phyloP scores from a whole-genome alignment of 306 rosid genomes.

The Malus orientalis region DNA sequence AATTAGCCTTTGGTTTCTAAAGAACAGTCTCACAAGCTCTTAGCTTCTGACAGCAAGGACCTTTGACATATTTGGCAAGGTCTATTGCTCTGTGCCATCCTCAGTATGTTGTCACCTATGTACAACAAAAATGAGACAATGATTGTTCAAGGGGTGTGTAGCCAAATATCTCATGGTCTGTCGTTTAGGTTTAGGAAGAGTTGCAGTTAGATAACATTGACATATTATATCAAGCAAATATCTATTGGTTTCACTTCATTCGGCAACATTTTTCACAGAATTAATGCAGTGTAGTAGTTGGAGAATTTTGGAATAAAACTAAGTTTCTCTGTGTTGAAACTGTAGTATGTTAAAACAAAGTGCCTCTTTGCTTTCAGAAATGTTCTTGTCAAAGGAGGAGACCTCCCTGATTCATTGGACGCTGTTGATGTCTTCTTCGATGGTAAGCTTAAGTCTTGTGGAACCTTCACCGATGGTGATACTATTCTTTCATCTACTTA shows the following conservation, averaged over 20 bases:
- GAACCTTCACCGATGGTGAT: neutral
- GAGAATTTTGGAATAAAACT: neutral
- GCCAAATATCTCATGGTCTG: neutral
- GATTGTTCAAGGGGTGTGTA: neutral
- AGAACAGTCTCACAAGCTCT: neutral
- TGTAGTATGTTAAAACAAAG: slow-evolving; percentile 3
- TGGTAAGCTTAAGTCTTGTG: slow-evolving; percentile 38
- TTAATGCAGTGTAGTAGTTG: neutral
- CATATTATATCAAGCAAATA: neutral
- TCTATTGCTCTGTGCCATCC: neutral
- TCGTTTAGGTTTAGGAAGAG: neutral
- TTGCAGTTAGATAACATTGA: neutral
- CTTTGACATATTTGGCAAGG: neutral
- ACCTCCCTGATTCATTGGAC: slow-evolving; percentile 75
- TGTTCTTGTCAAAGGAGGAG: slow-evolving; percentile 95
- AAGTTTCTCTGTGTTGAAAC: neutral
- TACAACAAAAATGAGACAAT: neutral
- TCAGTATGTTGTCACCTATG: neutral
- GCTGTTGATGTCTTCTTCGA: slow-evolving; percentile 79
- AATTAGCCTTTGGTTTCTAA: neutral
- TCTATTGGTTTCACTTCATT: neutral
- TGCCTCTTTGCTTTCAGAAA: slow-evolving; percentile 41
- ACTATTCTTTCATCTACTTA: neutral
- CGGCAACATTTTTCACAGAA: neutral
- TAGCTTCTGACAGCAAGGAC: neutral